Base-by-base conservation (phyloP, 495 filamentous ascomycete species). In the Penicillium cinerascens region DNA sequence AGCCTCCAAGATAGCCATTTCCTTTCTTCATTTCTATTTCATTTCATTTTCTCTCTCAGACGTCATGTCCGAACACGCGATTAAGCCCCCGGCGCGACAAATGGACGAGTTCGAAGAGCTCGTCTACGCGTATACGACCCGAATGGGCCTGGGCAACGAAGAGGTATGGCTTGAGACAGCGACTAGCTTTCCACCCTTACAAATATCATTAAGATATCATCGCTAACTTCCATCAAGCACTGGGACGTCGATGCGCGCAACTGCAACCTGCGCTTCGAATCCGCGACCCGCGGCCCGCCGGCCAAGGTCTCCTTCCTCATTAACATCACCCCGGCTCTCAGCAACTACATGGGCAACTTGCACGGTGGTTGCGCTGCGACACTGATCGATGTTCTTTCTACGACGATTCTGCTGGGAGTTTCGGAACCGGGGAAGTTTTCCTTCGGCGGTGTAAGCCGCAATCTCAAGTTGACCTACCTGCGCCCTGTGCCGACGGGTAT, bases 281-380 rank as follows among this genome's bases (percentile, higher is more conserved):
- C 70, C 55, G 74, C 73, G 42, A 66, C 61, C 23, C 61, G 52
- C 17, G 61, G 61, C 3, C 70, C 73, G 11, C 63, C 67, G 16
- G 55, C 69, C 26, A 64, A 59, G 33, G 67, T 67, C 45, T 65
- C 64, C 3, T 77, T 68, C 51, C 62, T 65, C 1, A 76, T 83
- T 52, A 81, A 69, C 27, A 72, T 86, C 22, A 69, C 77, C 15
- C 74, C 75, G 0, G 41, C 68, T 2, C 78, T 87, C 51, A 74
- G 70, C 69, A 91, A 90, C 64, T 65, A 71, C 10, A 47, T 84
- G 10, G 71, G 71, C 0, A 87, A 78, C 64, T 68, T 92, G 11
- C 88, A 91, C 59, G 88, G 88, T 35, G 88, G 87, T 5, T 85
- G 81, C 56, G 74, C 78, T 0, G 80, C 87, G 0, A 82, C 85